Evolutionary conservation across 371 early-diverging fungal species (phyloP).

Genomic region (Mucor racemosus): DNA sequence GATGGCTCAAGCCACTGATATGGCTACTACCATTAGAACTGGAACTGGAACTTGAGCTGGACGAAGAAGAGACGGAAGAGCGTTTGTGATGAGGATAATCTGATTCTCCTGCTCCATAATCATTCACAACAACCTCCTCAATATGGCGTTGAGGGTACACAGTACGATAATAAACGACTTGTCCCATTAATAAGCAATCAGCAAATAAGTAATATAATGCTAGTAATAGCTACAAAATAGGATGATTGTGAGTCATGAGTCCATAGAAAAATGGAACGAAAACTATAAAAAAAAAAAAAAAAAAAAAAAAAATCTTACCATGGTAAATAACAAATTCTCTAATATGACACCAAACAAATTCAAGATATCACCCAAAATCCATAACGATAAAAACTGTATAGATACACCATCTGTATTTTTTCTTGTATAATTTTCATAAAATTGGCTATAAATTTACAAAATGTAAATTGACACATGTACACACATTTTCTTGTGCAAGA

Average conservation of each 20-base stretch:
- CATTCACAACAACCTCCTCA: constrained; percentile 24
- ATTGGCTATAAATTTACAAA: constrained; percentile 50
- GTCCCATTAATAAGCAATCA: constrained; percentile 55
- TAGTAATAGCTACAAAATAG: constrained; percentile 38
- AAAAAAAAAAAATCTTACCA: constrained; percentile 44
- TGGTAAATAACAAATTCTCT: constrained; percentile 72
- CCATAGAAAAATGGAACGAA: not conserved
- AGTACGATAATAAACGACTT: constrained; percentile 61
- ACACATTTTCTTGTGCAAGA: not conserved
- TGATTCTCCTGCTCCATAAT: constrained; percentile 8
- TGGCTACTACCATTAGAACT: not conserved
- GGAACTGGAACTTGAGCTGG: not conserved
- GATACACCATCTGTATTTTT: constrained; percentile 72
- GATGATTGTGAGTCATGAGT: constrained; percentile 11
- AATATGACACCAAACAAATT: constrained; percentile 78
- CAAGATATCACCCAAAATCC: constrained; percentile 84
- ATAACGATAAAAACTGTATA: constrained; percentile 69
- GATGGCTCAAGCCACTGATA: not conserved
- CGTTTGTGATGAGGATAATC: not conserved
- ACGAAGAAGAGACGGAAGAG: not conserved
- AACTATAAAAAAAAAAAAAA: not conserved
- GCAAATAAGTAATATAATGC: constrained; percentile 57
- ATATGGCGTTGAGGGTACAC: constrained; percentile 13
- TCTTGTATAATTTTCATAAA: constrained; percentile 64
- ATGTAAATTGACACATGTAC: not conserved